phyloP scores from a whole-genome alignment of 73 alveolate species.

The Paramecium pentaurelia region DNA sequence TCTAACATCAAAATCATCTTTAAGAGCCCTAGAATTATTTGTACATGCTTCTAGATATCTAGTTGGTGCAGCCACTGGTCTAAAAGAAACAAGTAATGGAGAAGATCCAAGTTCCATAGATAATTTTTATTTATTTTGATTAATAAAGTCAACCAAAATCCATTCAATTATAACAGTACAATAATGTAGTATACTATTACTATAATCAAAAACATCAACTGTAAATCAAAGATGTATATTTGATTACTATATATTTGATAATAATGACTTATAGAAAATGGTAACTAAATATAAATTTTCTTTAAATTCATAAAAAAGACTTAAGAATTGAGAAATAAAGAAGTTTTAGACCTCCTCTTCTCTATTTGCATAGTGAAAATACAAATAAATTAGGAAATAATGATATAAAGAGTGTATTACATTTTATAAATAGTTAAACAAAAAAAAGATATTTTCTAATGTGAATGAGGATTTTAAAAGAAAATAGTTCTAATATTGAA shows the following conservation, averaged over 20 bases:
- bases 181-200: background rate
- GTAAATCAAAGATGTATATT: too few relatives aligned
- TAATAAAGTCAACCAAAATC: background rate
- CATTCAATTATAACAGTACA: background rate
- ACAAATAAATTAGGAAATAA: too few relatives aligned
- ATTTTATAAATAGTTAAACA: background rate
- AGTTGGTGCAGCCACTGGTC: background rate
- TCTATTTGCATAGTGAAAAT: too few relatives aligned
- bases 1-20: conserved; percentile 50
- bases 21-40: conserved; percentile 17
- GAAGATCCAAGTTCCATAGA: background rate
- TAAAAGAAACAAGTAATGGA: background rate
- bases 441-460: background rate
- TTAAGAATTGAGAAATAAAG: too few relatives aligned
- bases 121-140: background rate
- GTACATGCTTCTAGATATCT: background rate
- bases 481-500: background rate
- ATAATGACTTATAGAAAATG: too few relatives aligned
- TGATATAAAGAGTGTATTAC: too few relatives aligned
- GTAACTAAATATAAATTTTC: too few relatives aligned
- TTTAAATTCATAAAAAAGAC: too few relatives aligned
- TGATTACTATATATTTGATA: too few relatives aligned
- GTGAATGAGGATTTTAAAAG: background rate
- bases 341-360: too few relatives aligned
- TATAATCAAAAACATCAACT: too few relatives aligned